Percentiles rank a stretch among this genome's conserved stretches.
These are phyloP conservation scores for Macrolepiota dolichaula DNA, from an alignment of 768 basidiomycete species.

Conservation along the genomic window DNA sequence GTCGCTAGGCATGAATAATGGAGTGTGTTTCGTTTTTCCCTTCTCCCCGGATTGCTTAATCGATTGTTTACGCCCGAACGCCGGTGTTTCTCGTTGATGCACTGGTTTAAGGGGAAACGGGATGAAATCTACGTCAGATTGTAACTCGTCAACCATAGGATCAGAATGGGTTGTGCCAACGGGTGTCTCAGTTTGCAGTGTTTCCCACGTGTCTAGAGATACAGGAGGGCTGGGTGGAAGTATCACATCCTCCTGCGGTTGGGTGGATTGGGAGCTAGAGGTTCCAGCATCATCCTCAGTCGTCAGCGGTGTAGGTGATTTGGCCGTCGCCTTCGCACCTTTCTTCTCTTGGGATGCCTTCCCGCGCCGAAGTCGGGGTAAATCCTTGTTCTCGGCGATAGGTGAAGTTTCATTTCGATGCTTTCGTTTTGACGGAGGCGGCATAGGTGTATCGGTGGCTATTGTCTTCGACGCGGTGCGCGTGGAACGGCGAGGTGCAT, in stretches of 20 bases:
- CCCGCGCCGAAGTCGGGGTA: background rate
- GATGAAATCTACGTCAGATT: slow-evolving; percentile 19
- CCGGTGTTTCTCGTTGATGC: background rate
- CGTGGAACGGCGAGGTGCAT: slow-evolving; percentile 2
- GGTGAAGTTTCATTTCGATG: background rate
- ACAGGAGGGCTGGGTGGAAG: slow-evolving; percentile 4
- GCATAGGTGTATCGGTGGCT: background rate
- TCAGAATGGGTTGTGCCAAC: slow-evolving; percentile 5
- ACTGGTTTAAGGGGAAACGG: slow-evolving; percentile 6
- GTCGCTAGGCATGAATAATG: slow-evolving; percentile 49
- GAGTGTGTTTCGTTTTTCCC: slow-evolving; percentile 12
- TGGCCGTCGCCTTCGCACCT: background rate
- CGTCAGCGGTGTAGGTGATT: background rate
- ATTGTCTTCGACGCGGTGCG: background rate
- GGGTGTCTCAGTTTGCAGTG: slow-evolving; percentile 11
- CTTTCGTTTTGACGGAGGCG: background rate
- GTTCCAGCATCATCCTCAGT: background rate
- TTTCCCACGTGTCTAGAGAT: slow-evolving; percentile 14
- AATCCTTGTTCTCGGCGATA: background rate
- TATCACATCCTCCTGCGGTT: background rate
- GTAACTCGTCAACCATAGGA: slow-evolving; percentile 27
- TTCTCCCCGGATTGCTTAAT: background rate
- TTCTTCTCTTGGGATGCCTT: background rate
- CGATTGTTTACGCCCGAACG: background rate
- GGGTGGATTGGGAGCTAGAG: background rate